Percentiles rank a stretch among this genome's conserved stretches.
Evolutionary conservation across 176 grass and related monocot genomes (phyloP).

Genomic region (Olyra latifolia): DNA sequence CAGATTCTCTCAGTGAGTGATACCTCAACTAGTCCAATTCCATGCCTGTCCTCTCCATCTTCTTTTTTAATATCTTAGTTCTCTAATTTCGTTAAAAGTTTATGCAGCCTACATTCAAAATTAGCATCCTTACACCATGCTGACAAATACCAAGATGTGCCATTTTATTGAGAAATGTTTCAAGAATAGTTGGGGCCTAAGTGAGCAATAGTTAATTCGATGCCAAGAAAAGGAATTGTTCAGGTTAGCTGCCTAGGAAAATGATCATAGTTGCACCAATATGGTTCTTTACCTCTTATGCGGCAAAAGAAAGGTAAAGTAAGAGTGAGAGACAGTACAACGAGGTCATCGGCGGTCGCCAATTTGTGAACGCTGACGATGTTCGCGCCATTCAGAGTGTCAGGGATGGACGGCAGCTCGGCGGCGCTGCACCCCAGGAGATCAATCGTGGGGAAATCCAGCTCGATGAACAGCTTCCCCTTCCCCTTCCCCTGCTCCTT

Average conservation of each 20-base stretch:
- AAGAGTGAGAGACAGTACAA: constrained; percentile 36
- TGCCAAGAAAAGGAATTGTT: too few species aligned
- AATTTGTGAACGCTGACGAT: constrained; percentile 60
- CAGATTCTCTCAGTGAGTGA: too few species aligned
- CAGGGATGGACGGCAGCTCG: constrained; percentile 44
- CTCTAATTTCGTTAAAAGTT: background rate
- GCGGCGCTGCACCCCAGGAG: constrained; percentile 29
- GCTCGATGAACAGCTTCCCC: constrained; percentile 59
- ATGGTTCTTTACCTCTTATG: too few species aligned
- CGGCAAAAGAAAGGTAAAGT: background rate
- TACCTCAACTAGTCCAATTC: too few species aligned
- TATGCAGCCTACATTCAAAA: background rate
- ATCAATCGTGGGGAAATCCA: constrained; percentile 61
- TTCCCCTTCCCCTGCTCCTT: constrained; percentile 11
- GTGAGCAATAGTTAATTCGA: too few species aligned
- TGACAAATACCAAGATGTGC: background rate
- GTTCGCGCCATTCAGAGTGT: constrained; percentile 51
- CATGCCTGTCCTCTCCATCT: too few species aligned
- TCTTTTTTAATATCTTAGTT: background rate
- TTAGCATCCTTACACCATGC: background rate
- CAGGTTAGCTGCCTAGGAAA: too few species aligned
- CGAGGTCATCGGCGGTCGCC: constrained; percentile 40
- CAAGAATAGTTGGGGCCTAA: too few species aligned
- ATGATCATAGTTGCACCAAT: too few species aligned
- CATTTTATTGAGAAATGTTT: too few species aligned